Evolutionary conservation across 176 grass and related monocot genomes (phyloP).

Genomic region (Leersia perrieri): DNA sequence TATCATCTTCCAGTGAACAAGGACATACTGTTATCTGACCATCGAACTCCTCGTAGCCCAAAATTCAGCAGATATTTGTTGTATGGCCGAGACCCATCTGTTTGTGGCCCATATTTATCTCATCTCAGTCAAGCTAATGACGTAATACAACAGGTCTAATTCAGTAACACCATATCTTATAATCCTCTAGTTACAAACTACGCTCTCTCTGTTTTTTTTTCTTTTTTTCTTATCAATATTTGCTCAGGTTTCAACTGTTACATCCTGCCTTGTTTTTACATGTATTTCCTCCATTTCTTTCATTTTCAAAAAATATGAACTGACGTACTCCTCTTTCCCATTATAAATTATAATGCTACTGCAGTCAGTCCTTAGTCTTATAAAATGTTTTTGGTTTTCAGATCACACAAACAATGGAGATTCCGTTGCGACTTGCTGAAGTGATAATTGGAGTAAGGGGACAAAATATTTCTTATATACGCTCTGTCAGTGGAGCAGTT

Average conservation of each 20-base stretch:
- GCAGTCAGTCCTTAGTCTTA: neutral
- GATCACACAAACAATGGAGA: slow-evolving; percentile 71
- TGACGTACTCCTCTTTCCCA: neutral
- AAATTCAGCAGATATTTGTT: slow-evolving; percentile 29
- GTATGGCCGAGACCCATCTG: slow-evolving; percentile 50
- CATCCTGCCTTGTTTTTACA: neutral
- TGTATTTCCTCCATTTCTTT: neutral
- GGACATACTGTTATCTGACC: slow-evolving; percentile 44
- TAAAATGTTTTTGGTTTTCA: slow-evolving; percentile 28
- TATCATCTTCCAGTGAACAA: slow-evolving; percentile 43
- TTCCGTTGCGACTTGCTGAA: slow-evolving; percentile 65
- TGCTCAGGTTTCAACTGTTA: slow-evolving; percentile 9
- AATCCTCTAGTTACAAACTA: neutral
- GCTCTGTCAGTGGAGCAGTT: slow-evolving; percentile 52
- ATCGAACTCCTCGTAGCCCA: slow-evolving; percentile 30
- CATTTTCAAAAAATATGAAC: neutral
- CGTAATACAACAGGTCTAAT: slow-evolving; percentile 57
- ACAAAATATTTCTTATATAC: slow-evolving; percentile 60
- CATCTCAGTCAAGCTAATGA: slow-evolving; percentile 33
- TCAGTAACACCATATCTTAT: neutral
- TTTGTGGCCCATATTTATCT: slow-evolving; percentile 33
- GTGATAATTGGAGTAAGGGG: slow-evolving; percentile 69
- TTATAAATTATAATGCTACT: neutral
- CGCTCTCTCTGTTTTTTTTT: neutral
- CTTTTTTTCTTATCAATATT: neutral